Evolutionary conservation across 805 yeast species (phyloP).

Genomic region (Blastobotrys chiropterorum): DNA sequence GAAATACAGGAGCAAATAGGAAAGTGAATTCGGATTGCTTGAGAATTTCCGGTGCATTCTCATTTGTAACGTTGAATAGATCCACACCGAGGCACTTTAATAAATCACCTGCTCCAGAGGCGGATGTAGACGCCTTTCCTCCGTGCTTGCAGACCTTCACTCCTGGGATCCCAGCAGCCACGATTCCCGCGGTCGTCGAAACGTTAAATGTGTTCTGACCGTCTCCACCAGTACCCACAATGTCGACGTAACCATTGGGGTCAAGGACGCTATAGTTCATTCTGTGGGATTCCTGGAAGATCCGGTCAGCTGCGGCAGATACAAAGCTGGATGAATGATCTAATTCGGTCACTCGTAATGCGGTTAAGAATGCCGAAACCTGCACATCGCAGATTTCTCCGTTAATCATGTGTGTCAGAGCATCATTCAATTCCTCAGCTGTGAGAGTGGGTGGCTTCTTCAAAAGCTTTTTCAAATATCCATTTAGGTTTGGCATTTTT

Average conservation of each 20-base stretch:
- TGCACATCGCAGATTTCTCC: conserved; percentile 63
- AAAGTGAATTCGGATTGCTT: conserved; percentile 51
- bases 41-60: conserved; percentile 52
- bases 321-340: conserved; percentile 79
- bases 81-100: conserved; percentile 79
- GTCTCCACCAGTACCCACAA: conserved; percentile 99
- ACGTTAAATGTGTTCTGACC: conserved; percentile 97
- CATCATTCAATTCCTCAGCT: conserved; percentile 57
- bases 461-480: conserved; percentile 61
- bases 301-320: conserved; percentile 77
- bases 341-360: conserved; percentile 61
- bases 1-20: conserved; percentile 90
- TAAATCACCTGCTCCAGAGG: conserved; percentile 92
- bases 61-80: conserved; percentile 56
- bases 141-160: conserved; percentile 89
- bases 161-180: conserved; percentile 77
- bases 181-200: conserved; percentile 89
- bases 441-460: conserved; percentile 55
- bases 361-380: conserved; percentile 72
- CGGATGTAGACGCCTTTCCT: conserved; percentile 91
- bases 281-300: conserved; percentile 44
- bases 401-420: conserved; percentile 54
- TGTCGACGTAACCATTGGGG: conserved; percentile 60
- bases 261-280: conserved; percentile 16
- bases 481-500: conserved; percentile 33